Base-by-base conservation (phyloP, 805 yeast genomes). In the Yarrowia divulgata region DNA sequence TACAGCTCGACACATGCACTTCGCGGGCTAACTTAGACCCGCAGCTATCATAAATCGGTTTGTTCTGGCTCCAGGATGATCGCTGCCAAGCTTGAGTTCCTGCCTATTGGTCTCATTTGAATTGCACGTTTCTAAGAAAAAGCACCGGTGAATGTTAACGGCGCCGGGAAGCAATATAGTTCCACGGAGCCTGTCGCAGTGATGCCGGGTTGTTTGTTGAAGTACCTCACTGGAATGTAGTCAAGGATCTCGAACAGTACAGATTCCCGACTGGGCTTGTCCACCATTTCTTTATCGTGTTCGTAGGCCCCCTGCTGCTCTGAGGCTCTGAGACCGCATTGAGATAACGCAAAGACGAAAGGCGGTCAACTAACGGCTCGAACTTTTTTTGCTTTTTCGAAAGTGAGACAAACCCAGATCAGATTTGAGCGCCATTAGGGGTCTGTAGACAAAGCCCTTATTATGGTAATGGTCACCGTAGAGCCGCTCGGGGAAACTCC, bases 351-450 rank as follows among this genome's bases (percentile, higher is more conserved):
- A 50, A 8, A 29, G 39, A 32, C 39, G 14, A 49, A 48, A 48
- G 35, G 35, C 2, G 29, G 29, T 2, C 14, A 14, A 37, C 39
- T 8, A 50, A 37, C 58, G 58, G 40, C 40, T 13, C 58, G 42
- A 37, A 52, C 29, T 19, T 34, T 35, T 52, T 34, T 35, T 52
- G 32, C 43, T 37, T 37, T 37, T 52, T 35, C 34, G 9, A 18
- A 52, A 12, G 58, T 52, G 58, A 37, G 34, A 52, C 32, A 52
- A 52, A 52, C 43, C 58, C 58, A 10, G 58, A 52, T 37, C 43
- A 19, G 42, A 8, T 49, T 49, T 16, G 37, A 32, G 39, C 37
- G 16, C 39, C 14, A 3, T 32, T 49, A 48, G 32, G n/a, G n/a
- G 19, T 45, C 34, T 8, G 3, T 23, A 14, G 52, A 48, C 43